phyloP scores from a whole-genome alignment of 371 early-diverging fungal genomes.

The Mortierella sp. region DNA sequence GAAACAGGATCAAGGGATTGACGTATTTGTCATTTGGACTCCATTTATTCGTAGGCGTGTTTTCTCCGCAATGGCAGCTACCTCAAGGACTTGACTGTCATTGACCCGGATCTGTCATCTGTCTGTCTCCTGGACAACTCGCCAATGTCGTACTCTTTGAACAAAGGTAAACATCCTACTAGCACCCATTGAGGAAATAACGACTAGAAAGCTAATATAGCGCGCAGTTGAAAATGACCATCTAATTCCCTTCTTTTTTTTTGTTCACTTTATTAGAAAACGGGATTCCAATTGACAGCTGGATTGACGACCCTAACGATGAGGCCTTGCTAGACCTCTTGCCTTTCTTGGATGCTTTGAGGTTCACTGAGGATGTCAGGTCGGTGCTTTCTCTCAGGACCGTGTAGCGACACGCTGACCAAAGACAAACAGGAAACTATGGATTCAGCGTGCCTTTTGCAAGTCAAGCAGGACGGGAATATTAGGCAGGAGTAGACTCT shows the following conservation, averaged over 20 bases:
- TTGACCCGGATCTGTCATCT: constrained; percentile 87
- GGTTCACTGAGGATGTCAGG: constrained; percentile 89
- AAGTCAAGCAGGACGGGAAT: too few relatives aligned
- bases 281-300: constrained; percentile 87
- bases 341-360: constrained; percentile 87
- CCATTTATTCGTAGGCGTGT: constrained; percentile 70
- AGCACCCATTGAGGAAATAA: neutral
- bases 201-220: neutral
- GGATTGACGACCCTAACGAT: constrained; percentile 85
- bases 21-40: neutral
- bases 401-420: constrained; percentile 18
- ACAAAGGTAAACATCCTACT: constrained; percentile 71
- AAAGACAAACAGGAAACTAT: neutral
- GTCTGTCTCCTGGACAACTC: constrained; percentile 95
- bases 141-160: constrained; percentile 85
- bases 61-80: constrained; percentile 82
- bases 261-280: constrained; percentile 70
- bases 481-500: too few relatives aligned
- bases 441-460: neutral
- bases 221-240: neutral
- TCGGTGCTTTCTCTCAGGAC: constrained; percentile 59
- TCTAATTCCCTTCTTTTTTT: neutral
- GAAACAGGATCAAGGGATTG: neutral
- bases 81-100: constrained; percentile 87
- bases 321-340: constrained; percentile 87